Percentiles rank a stretch among this genome's conserved stretches.
phyloP scores from a whole-genome alignment of 164 flowering plant species.

The Magnolia sinica region DNA sequence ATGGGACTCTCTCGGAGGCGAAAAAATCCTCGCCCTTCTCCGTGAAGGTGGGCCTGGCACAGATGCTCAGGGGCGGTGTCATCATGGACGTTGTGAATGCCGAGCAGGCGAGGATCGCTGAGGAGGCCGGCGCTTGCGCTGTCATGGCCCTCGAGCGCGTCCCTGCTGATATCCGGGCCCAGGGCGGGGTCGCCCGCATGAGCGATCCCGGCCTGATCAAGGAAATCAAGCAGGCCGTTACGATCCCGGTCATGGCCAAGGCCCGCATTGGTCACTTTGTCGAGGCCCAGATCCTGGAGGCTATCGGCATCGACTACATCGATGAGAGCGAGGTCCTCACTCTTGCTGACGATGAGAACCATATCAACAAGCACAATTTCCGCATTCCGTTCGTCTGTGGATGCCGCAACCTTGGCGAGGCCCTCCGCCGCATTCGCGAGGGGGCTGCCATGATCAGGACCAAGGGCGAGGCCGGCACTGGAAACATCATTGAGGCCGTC shows the following conservation, averaged over 20 bases:
- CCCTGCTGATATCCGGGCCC: slow-evolving; percentile 33
- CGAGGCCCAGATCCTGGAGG: slow-evolving; percentile 76
- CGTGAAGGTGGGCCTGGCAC: slow-evolving; percentile 52
- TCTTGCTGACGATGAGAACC: slow-evolving; percentile 54
- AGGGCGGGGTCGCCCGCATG: slow-evolving; percentile 50
- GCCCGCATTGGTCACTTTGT: slow-evolving; percentile 81
- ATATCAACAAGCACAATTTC: slow-evolving; percentile 75
- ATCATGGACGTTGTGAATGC: slow-evolving; percentile 44
- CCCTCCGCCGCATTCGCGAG: slow-evolving; percentile 70
- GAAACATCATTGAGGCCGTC: slow-evolving; percentile 46
- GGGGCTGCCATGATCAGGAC: slow-evolving; percentile 71
- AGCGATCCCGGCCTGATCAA: slow-evolving; percentile 53
- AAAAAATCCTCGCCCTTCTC: slow-evolving; percentile 51
- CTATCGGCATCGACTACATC: slow-evolving; percentile 60
- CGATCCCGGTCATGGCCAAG: slow-evolving; percentile 66
- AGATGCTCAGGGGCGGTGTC: slow-evolving; percentile 72
- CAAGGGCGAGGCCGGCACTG: slow-evolving; percentile 39
- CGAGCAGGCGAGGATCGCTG: slow-evolving; percentile 72
- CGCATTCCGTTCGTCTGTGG: slow-evolving; percentile 65
- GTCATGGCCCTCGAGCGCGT: slow-evolving; percentile 34
- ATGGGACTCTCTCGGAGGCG: slow-evolving; percentile 42
- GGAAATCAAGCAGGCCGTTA: slow-evolving; percentile 51
- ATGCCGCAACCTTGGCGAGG: slow-evolving; percentile 56
- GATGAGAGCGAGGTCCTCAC: slow-evolving; percentile 71
- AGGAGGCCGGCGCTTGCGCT: slow-evolving; percentile 71